Base-by-base conservation (phyloP, 2,329 filamentous ascomycete genomes). In the Pyricularia pennisetigena region DNA sequence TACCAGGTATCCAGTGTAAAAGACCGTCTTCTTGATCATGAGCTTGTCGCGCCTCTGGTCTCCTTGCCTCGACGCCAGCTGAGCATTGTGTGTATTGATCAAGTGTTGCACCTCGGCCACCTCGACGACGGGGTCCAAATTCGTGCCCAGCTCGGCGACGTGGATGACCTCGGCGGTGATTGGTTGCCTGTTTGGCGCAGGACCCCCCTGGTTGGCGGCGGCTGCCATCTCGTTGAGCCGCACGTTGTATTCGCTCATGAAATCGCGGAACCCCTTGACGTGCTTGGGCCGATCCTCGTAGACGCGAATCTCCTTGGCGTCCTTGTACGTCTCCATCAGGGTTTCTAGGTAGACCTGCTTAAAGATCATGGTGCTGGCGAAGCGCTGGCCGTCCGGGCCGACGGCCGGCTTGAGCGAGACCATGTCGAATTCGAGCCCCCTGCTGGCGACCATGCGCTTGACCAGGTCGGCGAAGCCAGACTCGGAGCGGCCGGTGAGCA, bases 1-100 rank as follows among this genome's bases (percentile, higher is more conserved):
- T 71, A 99, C 89, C 78, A 97, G 87, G 78, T 99, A 98, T 66
- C 92, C 93, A 1, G 95, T 97, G 79, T 94, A 97, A 78, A 93
- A 93, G 66, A 97, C 90, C 1, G 88, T 92, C 76, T 94, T 94
- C 77, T 92, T 93, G 76, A 99, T 92, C 72, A 86, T 84, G 70
- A 95, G 83, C 64, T 79, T 80, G 59, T 79, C 76, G 69, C 81
- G 79, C 64, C 32, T 20, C 7, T 28, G 10, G 24, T 14, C 26
- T 6, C 23, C n/a, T 20, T 28, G 26, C n/a, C 26, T 54, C 20
- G 49, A 61, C 61, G 74, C 74, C 59, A 90, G 79, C 28, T 85
- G 80, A 3, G 81, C 79, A 76, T 98, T 99, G 81, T 98, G 94
- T 24, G 86, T 83, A 75, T 97, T 94, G 79, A 98, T 90, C 82